Evolutionary conservation across 2,329 filamentous ascomycete species (phyloP).

Genomic region (Aspergillaceae sp.): DNA sequence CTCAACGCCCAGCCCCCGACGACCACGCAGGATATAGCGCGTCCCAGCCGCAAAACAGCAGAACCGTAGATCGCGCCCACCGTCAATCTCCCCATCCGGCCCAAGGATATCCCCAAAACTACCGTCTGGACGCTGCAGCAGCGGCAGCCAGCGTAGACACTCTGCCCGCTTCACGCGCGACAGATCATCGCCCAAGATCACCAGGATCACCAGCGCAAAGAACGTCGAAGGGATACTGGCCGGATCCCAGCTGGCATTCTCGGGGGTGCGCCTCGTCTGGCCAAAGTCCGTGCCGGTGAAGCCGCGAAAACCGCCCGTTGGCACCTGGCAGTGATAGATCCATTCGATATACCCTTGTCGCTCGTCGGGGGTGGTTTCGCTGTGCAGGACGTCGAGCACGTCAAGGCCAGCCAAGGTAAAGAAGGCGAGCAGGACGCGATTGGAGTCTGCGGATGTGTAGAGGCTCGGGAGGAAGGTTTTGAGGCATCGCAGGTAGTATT

Average conservation of each 20-base stretch:
- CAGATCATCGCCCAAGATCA: constrained; percentile 56
- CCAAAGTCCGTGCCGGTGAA: constrained; percentile 61
- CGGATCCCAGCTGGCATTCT: constrained; percentile 57
- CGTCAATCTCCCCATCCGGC: constrained; percentile 54
- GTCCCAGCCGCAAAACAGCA: constrained; percentile 78
- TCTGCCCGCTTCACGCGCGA: constrained; percentile 57
- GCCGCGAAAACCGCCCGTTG: constrained; percentile 78
- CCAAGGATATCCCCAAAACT: constrained; percentile 80
- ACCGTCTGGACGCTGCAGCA: constrained; percentile 71
- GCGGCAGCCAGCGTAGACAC: constrained; percentile 65
- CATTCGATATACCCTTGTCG: constrained; percentile 56
- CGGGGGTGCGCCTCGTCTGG: constrained; percentile 37
- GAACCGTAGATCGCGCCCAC: constrained; percentile 76
- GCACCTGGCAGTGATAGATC: constrained; percentile 81
- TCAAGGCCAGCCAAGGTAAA: constrained; percentile 84
- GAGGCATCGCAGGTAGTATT: constrained; percentile 87
- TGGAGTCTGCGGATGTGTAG: constrained; percentile 85
- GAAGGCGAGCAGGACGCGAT: constrained; percentile 78
- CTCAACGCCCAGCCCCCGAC: constrained; percentile 41
- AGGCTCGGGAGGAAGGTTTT: constrained; percentile 68
- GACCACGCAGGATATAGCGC: constrained; percentile 69
- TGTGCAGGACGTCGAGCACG: constrained; percentile 58
- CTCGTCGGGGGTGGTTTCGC: constrained; percentile 46
- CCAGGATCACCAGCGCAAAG: constrained; percentile 71
- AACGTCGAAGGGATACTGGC: constrained; percentile 81